Conservation (phyloP, 2,329 filamentous ascomycete species). For the Colletotrichum tropicale region DNA sequence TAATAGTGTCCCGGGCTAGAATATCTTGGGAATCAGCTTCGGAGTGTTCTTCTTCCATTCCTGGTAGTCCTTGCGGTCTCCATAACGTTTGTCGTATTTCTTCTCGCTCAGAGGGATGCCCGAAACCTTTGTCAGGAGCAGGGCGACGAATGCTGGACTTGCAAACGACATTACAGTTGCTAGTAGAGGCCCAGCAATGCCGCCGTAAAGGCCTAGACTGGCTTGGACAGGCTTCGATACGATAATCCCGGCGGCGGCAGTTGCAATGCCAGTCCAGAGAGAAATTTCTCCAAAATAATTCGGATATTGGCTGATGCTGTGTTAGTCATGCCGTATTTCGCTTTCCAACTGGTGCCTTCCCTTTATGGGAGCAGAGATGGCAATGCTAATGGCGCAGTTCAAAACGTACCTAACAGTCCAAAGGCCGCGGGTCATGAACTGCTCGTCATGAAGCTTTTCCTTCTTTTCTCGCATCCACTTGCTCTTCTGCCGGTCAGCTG, state of each 20-base stretch:
- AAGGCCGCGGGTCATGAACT: slow-evolving; percentile 67
- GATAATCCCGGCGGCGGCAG: slow-evolving; percentile 61
- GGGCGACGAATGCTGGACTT: slow-evolving; percentile 68
- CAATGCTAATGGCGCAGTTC: neutral
- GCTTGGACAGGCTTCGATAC: slow-evolving; percentile 56
- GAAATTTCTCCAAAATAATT: slow-evolving; percentile 77
- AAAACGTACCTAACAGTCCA: slow-evolving; percentile 57
- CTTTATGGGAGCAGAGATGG: neutral
- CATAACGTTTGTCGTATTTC: slow-evolving; percentile 71
- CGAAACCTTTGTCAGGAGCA: slow-evolving; percentile 66
- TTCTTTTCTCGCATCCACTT: slow-evolving; percentile 65
- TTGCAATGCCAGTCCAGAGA: slow-evolving; percentile 72
- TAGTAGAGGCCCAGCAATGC: slow-evolving; percentile 29
- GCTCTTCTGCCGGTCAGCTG: slow-evolving; percentile 68
- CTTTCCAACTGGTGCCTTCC: neutral
- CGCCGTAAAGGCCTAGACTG: slow-evolving; percentile 60
- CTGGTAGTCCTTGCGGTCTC: slow-evolving; percentile 67
- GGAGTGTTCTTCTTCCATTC: slow-evolving; percentile 72
- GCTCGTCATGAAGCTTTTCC: slow-evolving; percentile 69
- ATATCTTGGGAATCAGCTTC: slow-evolving; percentile 67
- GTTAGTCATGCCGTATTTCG: neutral
- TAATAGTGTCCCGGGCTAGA: slow-evolving; percentile 16
- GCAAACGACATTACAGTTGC: slow-evolving; percentile 52
- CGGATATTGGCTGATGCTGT: slow-evolving; percentile 56
- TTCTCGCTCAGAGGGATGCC: slow-evolving; percentile 70